Base-by-base conservation (phyloP, 768 basidiomycete species). In the Pholiota conissans region DNA sequence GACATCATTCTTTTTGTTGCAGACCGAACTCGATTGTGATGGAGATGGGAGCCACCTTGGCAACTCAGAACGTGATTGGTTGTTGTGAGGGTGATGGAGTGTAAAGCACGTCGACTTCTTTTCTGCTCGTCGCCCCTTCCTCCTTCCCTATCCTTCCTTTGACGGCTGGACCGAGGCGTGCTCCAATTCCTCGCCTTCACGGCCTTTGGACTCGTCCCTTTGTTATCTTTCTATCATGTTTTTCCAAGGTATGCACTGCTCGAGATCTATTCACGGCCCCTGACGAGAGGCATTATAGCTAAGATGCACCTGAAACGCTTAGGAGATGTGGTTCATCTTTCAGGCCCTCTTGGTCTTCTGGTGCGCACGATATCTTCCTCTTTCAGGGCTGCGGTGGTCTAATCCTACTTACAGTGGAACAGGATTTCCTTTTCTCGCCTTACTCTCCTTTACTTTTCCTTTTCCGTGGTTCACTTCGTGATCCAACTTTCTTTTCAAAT, bases 401-500 rank as follows among this genome's bases (percentile, higher is more conserved):
- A 42, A 50, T 48, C 30, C 34, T 48, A 35, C 49, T 52, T 40
- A 14, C 46, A 91, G 89, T 88, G 86, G 85, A 77, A 83, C 56
- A 82, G 88, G 55, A 74, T 91, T 64, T 86, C 87, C 20, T 83
- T 85, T 65, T 88, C 89, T 48, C 79, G 78, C 34, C 75, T 88
- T 52, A 86, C 90, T 18, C 74, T 79, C 59, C 65, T 83, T 65
- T 93, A 90, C 69, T 83, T 90, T 66, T 53, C 77, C 42, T 88
- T 91, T 68, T 86, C 90, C 20, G 56, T 87, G 51, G 49, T 83
- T 45, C 87, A 91, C 67, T 90, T 86, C 62, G 62, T 80, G 55
- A 68, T 90, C 57, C 90, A 91, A 70, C 76, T 91, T 61, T 75
- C 80, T 26, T 76, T 93, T 46, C 90, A 92, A 72, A 80, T 79